Conservation (phyloP, 225 moss, liverwort and hornwort species). For the Antitrichia curtipendula region DNA sequence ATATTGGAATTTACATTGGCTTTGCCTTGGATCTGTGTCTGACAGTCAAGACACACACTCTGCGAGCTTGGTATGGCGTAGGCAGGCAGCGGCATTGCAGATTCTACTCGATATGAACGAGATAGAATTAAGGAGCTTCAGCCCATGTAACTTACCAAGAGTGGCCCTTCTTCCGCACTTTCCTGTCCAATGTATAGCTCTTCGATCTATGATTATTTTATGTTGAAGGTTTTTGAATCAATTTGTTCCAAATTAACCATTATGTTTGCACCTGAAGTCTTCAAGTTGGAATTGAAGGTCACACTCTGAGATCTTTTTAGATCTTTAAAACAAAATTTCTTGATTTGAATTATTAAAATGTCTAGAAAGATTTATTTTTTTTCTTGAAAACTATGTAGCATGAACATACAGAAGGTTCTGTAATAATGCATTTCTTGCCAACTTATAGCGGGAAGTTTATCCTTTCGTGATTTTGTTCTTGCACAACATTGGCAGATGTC, state of each 20-base stretch:
- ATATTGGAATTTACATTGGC: too few relatives aligned
- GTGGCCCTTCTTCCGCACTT: conserved; percentile 85
- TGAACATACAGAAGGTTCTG: not conserved
- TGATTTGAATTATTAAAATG: not conserved
- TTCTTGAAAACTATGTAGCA: not conserved
- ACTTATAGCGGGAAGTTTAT: not conserved
- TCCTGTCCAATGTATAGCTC: conserved; percentile 63
- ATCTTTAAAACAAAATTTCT: not conserved
- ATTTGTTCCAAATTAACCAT: not conserved
- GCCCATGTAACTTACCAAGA: conserved; percentile 50
- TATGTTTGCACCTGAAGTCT: not conserved
- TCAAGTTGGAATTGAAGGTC: not conserved
- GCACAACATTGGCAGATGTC: conserved; percentile 43
- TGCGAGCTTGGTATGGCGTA: conserved; percentile 88
- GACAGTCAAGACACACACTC: conserved; percentile 61
- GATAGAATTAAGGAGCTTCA: conserved; percentile 60
- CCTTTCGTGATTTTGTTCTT: not conserved
- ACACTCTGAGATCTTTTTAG: not conserved
- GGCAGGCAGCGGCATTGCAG: conserved; percentile 61
- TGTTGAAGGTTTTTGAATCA: not conserved
- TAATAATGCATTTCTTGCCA: not conserved
- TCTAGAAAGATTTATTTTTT: not conserved
- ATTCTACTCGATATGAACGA: conserved; percentile 51
- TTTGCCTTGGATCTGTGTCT: not conserved
- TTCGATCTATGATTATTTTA: not conserved